Base-by-base conservation (phyloP, 106 monocot genomes). In the Alisma plantagoaquatica region DNA sequence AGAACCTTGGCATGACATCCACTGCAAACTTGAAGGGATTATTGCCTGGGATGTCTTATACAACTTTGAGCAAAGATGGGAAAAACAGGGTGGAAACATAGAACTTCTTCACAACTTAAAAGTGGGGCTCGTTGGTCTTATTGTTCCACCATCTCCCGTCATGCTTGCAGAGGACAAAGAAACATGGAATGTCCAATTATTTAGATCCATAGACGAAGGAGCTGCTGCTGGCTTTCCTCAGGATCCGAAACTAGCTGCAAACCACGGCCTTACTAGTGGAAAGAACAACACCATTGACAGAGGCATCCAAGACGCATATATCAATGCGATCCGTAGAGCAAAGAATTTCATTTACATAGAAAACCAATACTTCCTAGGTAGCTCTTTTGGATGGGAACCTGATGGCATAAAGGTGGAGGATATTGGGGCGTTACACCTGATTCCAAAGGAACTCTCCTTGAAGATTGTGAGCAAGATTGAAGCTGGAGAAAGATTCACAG, bases 1-100 rank as follows among this genome's bases (percentile, higher is more conserved):
- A 49, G 80, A 85, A 48, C 84, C 84, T 28, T 85, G 84, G 84
- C 84, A 85, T 23, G 84, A 80, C 28, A 73, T 85, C 44, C 84
- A 85, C 33, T 66, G 63, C 10, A 58, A 62, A 12, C 51, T 85
- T 7, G 84, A 85, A 62, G 84, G 84, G 1, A 69, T 76, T 24
- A 46, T 73, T 35, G 84, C 84, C 11, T 80, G 80, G 75, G 84
- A 80, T 43, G 84, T 84, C 29, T 57, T 84, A 15, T 75, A 33
- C 55, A 84, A 84, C 33, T 85, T 80, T 44, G 75, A 85, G 69
- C 73, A 80, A 43, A 69, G 84, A 45, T 84, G 84, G 84, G 60
- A 75, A 42, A 79, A 79, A 57, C 84, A 84, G 23, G 79, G 79
- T 9, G 71, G 60, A 3, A 75, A 72, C n/a, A n/a, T n/a, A 23